Base-by-base conservation (phyloP, 805 yeast species). In the Blastobotrys parvus region DNA sequence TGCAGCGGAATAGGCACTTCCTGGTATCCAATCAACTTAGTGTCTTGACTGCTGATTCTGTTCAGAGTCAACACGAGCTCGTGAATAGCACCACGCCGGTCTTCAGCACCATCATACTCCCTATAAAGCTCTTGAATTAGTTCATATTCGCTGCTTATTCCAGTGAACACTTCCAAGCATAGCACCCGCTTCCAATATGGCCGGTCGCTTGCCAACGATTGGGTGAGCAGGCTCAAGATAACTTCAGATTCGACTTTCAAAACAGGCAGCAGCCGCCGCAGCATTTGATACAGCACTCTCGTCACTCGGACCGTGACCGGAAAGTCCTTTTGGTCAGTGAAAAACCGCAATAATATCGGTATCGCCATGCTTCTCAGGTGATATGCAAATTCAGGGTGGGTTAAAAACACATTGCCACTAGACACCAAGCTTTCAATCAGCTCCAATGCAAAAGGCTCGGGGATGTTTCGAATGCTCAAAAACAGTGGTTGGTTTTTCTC, bases 221-320 rank as follows among this genome's bases (percentile, higher is more conserved):
- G 94, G 15, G 83, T 84, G 27, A 88, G 61, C 20, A 83, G 67
- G 0, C 94, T 79, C 13, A 90, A 62, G 2, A 89, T 76, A 4
- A 87, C 88, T 55, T 88, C 96, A 20, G 84, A 71, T 60, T 90
- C 97, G 25, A 82, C 72, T 41, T 76, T 81, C 30, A 90, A 62
- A 4, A 77, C 70, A 0, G 69, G 62, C 17, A 88, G 67, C 51
- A 78, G 84, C 20, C 79, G 77, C 27, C 74, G 66, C 3, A 88
- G 61, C 34, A 90, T 58, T 3, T 87, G 64, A 31, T 72, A 69
- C 13, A 86, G 70, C 7, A 88, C 71, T 41, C 97, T 71, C 35
- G 86, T 75, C 3, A 85, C 82, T 50, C 97, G 71, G 1, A 84
- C 81, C 39, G 78, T 74, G 11, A 81, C 70, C 0, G 94, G 71